A percentile compares a stretch with the other conserved stretches of the same genome.
phyloP scores from a whole-genome alignment of 208 protist species.

The Trypanosoma boissoni region DNA sequence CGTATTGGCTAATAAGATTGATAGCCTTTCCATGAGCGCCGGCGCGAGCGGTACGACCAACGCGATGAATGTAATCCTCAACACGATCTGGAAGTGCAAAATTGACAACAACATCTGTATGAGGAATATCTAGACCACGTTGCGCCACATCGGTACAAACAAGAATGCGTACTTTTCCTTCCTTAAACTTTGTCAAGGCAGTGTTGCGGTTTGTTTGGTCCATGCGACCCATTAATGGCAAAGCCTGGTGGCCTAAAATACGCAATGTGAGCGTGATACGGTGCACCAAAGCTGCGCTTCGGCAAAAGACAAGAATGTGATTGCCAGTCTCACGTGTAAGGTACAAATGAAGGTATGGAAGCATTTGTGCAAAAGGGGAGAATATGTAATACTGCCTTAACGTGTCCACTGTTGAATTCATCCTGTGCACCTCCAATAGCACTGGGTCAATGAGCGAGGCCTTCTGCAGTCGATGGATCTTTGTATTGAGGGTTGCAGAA shows the following conservation, averaged over 20 bases:
- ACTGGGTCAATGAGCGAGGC: constrained; percentile 96
- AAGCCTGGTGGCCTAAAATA: constrained; percentile 83
- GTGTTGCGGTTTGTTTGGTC: constrained; percentile 89
- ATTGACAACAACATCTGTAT: constrained; percentile 98
- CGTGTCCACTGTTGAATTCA: constrained; percentile 96
- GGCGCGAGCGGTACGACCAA: constrained; percentile 95
- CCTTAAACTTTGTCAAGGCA: constrained; percentile 88
- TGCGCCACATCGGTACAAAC: constrained; percentile 93
- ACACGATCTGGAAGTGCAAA: constrained; percentile 95
- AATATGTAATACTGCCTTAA: constrained; percentile 98
- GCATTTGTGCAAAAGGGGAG: constrained; percentile 92
- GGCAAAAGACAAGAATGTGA: constrained; percentile 92
- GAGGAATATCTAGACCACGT: constrained; percentile 97
- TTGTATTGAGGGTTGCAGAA: constrained; percentile 98
- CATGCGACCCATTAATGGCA: constrained; percentile 93
- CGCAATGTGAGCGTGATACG: constrained; percentile 89
- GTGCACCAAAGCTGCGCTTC: constrained; percentile 87
- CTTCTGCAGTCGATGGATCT: constrained; percentile 97
- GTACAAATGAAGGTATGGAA: constrained; percentile 86
- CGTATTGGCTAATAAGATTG: constrained; percentile 96
- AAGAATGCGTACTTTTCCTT: constrained; percentile 86
- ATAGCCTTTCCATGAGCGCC: constrained; percentile 93
- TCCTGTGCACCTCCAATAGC: constrained; percentile 94
- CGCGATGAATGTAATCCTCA: constrained; percentile 98
- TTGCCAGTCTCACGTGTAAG: constrained; percentile 87